Conservation (phyloP, 1,139 yeast species). For the Zygosaccharomyces pseudobailii region DNA sequence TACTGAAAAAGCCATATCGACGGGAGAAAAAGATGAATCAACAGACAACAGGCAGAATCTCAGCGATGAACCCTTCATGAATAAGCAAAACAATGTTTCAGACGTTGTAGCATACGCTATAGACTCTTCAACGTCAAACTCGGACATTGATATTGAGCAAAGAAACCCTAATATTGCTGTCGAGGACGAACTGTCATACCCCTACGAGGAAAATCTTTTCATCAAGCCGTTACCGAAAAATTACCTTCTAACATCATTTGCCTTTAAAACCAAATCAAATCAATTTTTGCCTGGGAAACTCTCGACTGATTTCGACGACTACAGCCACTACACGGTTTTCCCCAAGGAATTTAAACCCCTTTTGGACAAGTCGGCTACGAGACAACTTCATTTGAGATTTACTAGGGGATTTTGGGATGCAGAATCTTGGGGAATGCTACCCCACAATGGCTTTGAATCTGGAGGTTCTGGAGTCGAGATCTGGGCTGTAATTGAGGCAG, state of each 20-base stretch:
- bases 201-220: constrained; percentile 55
- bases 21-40: background rate
- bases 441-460: constrained; percentile 60
- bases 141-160: background rate
- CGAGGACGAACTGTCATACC: constrained; percentile 26
- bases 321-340: constrained; percentile 61
- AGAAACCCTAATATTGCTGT: constrained; percentile 1
- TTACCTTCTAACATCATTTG: constrained; percentile 52
- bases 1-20: constrained; percentile 5
- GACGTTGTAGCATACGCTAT: background rate
- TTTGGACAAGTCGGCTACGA: constrained; percentile 57
- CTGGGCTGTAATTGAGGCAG: constrained; percentile 80
- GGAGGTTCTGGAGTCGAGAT: constrained; percentile 97
- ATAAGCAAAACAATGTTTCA: background rate
- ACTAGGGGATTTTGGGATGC: constrained; percentile 97
- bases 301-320: constrained; percentile 21
- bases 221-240: constrained; percentile 70
- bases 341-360: constrained; percentile 83
- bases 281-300: constrained; percentile 34
- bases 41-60: background rate
- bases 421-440: constrained; percentile 80
- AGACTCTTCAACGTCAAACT: background rate
- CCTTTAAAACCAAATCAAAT: constrained; percentile 59
- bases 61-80: background rate
- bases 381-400: constrained; percentile 78